Conservation (phyloP, 176 grass and related monocot genomes). For the Oryza meridionalis region DNA sequence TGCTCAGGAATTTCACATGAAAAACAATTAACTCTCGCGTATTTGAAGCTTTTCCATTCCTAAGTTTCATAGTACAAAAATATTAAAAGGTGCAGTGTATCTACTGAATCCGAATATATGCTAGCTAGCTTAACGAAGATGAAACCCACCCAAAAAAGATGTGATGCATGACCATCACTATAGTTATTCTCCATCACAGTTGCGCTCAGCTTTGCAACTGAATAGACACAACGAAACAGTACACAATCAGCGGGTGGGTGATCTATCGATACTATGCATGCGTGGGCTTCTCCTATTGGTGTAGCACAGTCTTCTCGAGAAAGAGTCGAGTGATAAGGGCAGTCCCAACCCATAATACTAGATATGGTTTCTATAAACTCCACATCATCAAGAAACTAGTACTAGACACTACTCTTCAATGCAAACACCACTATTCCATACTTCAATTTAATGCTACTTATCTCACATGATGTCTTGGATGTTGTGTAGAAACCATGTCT, state of each 20-base stretch:
- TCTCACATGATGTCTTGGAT: too few relatives aligned
- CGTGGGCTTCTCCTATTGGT: constrained; percentile 26
- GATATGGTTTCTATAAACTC: too few relatives aligned
- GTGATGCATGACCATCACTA: constrained; percentile 2
- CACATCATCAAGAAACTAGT: too few relatives aligned
- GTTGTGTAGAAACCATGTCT: too few relatives aligned
- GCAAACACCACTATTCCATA: too few relatives aligned
- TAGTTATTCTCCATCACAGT: constrained; percentile 17
- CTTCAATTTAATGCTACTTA: too few relatives aligned
- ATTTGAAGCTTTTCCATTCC: too few relatives aligned
- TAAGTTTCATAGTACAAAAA: too few relatives aligned
- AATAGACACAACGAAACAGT: constrained; percentile 31
- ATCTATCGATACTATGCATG: neutral
- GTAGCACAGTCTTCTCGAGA: constrained; percentile 2
- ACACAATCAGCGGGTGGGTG: constrained; percentile 41
- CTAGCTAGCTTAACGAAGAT: constrained; percentile 6
- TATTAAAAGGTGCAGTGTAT: neutral
- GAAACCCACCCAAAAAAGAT: constrained; percentile 12
- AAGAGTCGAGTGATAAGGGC: neutral
- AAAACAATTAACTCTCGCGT: too few relatives aligned
- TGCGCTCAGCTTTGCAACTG: constrained; percentile 4
- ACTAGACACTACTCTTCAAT: too few relatives aligned
- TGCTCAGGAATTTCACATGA: too few relatives aligned
- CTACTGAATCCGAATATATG: neutral
- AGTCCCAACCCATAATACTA: too few relatives aligned